Evolutionary conservation across 2,329 filamentous ascomycete genomes (phyloP).

Genomic region (Trichoderma simmonsii): DNA sequence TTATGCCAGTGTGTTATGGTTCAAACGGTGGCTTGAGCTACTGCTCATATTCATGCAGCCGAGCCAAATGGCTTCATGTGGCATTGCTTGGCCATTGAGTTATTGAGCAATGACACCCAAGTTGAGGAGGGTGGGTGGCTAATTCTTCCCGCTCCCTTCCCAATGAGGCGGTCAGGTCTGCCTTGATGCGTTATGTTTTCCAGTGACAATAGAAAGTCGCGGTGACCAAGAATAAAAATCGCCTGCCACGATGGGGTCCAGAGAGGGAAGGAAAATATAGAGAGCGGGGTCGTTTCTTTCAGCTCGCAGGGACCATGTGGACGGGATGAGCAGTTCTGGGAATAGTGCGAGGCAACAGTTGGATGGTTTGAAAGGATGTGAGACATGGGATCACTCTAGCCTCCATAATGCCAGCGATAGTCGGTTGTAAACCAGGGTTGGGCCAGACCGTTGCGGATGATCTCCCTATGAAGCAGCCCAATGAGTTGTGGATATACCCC

Average conservation of each 20-base stretch:
- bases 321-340: not conserved
- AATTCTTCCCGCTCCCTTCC: not conserved
- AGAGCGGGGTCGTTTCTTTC: conserved; percentile 4
- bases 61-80: not conserved
- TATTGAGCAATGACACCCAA: not conserved
- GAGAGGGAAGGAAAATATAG: not conserved
- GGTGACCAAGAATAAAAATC: not conserved
- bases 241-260: not conserved
- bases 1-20: not conserved
- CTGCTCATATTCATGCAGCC: not conserved
- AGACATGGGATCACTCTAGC: conserved; percentile 2
- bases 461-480: not conserved
- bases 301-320: conserved; percentile 10
- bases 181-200: not conserved
- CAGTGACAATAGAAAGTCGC: not conserved
- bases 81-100: not conserved
- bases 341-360: conserved; percentile 6
- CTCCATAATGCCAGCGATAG: not conserved
- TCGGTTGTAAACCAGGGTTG: not conserved
- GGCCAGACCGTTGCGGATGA: not conserved
- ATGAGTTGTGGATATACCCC: not conserved
- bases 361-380: not conserved
- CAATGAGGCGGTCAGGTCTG: not conserved
- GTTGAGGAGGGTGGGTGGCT: not conserved
- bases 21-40: not conserved